Evolutionary conservation across 192 early-diverging fungal genomes (phyloP).

Genomic region (Backusella luteola): DNA sequence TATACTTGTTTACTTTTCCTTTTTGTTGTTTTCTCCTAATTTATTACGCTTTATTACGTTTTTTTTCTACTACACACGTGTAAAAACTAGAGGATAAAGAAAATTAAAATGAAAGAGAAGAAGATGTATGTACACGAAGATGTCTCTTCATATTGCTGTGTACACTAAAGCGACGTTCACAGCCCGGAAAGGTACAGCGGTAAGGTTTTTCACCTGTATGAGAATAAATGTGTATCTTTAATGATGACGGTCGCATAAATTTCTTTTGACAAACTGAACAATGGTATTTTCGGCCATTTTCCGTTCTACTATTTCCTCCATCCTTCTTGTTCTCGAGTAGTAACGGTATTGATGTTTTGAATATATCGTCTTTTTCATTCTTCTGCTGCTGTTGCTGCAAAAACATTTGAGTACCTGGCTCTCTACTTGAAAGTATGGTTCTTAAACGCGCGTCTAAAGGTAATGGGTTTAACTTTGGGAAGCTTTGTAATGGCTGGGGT

Average conservation of each 20-base stretch:
- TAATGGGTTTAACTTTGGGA: background rate
- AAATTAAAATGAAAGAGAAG: background rate
- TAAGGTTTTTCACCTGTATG: conserved; percentile 24
- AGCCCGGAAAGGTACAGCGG: background rate
- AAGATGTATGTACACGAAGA: background rate
- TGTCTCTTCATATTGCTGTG: conserved; percentile 21
- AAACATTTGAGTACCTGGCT: too few species aligned
- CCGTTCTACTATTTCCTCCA: background rate
- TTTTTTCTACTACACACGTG: too few species aligned
- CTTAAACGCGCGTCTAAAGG: background rate
- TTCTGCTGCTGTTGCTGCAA: background rate
- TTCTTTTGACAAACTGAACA: conserved; percentile 10
- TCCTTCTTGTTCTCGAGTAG: background rate
- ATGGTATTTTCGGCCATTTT: background rate
- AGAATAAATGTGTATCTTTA: conserved; percentile 13
- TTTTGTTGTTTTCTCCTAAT: too few species aligned
- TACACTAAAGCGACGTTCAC: conserved; percentile 19
- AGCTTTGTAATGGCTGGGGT: background rate
- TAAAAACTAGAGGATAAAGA: too few species aligned
- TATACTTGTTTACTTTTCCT: too few species aligned
- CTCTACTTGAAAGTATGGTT: background rate
- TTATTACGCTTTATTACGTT: too few species aligned
- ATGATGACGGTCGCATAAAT: conserved; percentile 14
- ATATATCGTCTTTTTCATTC: background rate
- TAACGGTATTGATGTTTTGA: background rate